A percentile compares a stretch with the other conserved stretches of the same genome.
Conservation (phyloP, 176 grass and related monocot species). For the Cocos nucifera region DNA sequence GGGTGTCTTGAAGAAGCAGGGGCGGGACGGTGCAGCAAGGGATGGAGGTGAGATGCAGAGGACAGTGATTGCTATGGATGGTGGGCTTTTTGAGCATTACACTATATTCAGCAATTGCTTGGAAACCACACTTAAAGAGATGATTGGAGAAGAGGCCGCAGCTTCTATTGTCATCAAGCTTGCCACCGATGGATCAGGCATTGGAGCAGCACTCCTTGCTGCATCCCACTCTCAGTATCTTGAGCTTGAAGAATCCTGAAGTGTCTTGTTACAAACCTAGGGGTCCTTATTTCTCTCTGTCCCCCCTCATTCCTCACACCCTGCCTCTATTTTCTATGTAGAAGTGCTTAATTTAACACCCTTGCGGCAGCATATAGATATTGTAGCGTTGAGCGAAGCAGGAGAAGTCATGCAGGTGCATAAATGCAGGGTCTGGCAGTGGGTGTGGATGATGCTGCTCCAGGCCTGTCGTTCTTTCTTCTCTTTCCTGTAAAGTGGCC, state of each 20-base stretch:
- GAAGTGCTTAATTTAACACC: too few relatives aligned
- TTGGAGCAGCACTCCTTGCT: constrained; percentile 68
- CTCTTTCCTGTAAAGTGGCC: too few relatives aligned
- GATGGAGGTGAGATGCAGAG: constrained; percentile 23
- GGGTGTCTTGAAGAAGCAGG: constrained; percentile 76
- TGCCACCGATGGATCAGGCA: constrained; percentile 80
- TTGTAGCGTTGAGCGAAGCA: not conserved
- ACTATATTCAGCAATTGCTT: constrained; percentile 62
- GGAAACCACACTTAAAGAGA: constrained; percentile 45
- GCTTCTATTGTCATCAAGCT: constrained; percentile 56
- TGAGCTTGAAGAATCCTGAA: constrained; percentile 25
- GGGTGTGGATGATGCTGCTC: constrained; percentile 28
- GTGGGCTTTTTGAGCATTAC: constrained; percentile 84
- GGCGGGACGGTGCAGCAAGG: constrained; percentile 31
- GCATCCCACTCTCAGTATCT: constrained; percentile 76
- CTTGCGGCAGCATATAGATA: too few relatives aligned
- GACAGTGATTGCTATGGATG: constrained; percentile 60
- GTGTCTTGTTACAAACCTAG: not conserved
- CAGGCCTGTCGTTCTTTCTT: constrained; percentile 28
- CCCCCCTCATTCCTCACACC: too few relatives aligned
- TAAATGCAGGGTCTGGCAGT: constrained; percentile 21
- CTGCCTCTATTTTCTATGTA: too few relatives aligned
- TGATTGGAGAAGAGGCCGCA: constrained; percentile 51
- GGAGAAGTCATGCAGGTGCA: constrained; percentile 18
- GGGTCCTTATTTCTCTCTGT: too few relatives aligned